phyloP scores from a whole-genome alignment of 2,329 filamentous ascomycete species.

The Colletotrichum ledebouriae region DNA sequence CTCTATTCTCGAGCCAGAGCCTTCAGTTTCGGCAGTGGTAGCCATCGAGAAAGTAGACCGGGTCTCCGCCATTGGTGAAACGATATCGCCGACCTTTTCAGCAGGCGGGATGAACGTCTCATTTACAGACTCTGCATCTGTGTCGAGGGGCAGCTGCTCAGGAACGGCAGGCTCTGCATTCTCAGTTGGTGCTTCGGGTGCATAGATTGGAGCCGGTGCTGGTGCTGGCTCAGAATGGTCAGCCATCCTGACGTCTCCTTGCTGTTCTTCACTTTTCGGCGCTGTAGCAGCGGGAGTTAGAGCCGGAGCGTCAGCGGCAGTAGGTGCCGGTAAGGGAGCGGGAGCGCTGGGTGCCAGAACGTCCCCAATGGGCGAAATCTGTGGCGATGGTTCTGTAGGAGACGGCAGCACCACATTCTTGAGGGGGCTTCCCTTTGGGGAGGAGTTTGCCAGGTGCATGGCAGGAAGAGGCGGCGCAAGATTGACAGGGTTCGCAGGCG shows the following conservation, averaged over 20 bases:
- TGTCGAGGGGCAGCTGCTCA: constrained; percentile 19
- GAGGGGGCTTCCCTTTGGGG: constrained; percentile 62
- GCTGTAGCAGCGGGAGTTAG: neutral
- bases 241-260: constrained; percentile 28
- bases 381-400: constrained; percentile 54
- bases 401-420: constrained; percentile 65
- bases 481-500: constrained; percentile 49
- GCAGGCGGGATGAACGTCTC: constrained; percentile 36
- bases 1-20: constrained; percentile 30
- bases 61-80: constrained; percentile 38
- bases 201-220: no score
- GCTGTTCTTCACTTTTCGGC: neutral
- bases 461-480: constrained; percentile 50
- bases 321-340: neutral
- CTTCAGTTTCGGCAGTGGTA: constrained; percentile 39
- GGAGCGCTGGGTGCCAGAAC: constrained; percentile 27
- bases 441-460: constrained; percentile 45
- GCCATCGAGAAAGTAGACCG: constrained; percentile 36
- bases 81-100: constrained; percentile 39
- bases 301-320: neutral
- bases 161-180: neutral
- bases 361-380: constrained; percentile 40
- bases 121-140: constrained; percentile 15
- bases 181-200: constrained; percentile 15
- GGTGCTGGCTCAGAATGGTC: constrained; percentile 13